phyloP scores from a whole-genome alignment of 352 stramenopile species.

The Globisporangium paroecandrum region DNA sequence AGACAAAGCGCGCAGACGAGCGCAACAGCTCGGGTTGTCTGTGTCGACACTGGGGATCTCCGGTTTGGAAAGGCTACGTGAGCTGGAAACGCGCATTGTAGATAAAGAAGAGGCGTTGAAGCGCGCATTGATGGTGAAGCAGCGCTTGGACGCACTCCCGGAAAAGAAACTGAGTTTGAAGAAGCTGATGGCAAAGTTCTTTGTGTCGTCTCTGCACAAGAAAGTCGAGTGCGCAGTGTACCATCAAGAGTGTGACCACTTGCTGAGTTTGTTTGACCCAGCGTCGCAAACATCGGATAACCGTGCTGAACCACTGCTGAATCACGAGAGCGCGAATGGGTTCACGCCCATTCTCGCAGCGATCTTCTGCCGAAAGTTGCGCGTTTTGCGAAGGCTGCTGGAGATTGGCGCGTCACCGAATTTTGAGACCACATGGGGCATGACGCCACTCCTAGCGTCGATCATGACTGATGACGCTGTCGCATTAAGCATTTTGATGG shows the following conservation, averaged over 20 bases:
- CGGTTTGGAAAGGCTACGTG: constrained; percentile 25
- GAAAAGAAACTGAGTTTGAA: constrained; percentile 28
- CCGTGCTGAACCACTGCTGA: constrained; percentile 18
- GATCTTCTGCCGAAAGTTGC: constrained; percentile 38
- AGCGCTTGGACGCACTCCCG: constrained; percentile 44
- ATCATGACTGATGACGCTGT: constrained; percentile 49
- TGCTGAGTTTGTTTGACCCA: constrained; percentile 41
- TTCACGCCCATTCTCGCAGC: constrained; percentile 47
- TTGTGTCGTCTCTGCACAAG: constrained; percentile 23
- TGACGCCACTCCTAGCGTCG: constrained; percentile 50
- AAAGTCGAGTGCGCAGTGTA: constrained; percentile 51
- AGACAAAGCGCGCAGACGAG: constrained; percentile 21
- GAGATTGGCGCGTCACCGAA: constrained; percentile 44
- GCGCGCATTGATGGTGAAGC: constrained; percentile 23
- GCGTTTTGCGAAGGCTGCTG: constrained; percentile 40
- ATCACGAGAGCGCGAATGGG: constrained; percentile 55
- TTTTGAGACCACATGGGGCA: constrained; percentile 34
- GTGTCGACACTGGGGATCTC: constrained; percentile 31
- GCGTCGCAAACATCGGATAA: not conserved
- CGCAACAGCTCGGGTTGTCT: constrained; percentile 30
- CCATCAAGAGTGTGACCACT: constrained; percentile 33
- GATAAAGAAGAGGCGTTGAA: constrained; percentile 30
- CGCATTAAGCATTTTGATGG: constrained; percentile 38
- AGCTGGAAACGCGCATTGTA: constrained; percentile 34
- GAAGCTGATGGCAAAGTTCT: constrained; percentile 32